These are phyloP conservation scores for Aspergillus incahuasiensis DNA, from an alignment of 495 filamentous ascomycete genomes.

Conservation along the genomic window DNA sequence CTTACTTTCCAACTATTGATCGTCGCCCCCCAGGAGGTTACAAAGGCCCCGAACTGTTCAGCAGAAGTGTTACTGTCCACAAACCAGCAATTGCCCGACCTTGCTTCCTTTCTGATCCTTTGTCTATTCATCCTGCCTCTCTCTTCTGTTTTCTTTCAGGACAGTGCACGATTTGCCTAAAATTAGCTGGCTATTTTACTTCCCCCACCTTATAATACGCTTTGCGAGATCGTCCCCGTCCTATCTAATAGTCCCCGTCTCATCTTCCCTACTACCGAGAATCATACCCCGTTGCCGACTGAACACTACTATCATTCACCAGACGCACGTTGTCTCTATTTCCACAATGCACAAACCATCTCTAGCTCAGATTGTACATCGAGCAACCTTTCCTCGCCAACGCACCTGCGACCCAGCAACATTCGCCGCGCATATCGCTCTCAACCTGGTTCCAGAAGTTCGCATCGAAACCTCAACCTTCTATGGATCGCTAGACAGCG, in stretches of 20 bases:
- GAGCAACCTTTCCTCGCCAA: constrained; percentile 53
- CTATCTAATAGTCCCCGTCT: constrained; percentile 3
- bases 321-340: not conserved
- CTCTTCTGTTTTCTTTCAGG: constrained; percentile 11
- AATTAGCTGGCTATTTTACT: constrained; percentile 5
- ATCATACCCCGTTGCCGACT: constrained; percentile 8
- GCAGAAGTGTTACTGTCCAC: constrained; percentile 1
- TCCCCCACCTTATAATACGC: constrained; percentile 7
- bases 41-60: constrained; percentile 11
- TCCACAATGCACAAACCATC: constrained; percentile 56
- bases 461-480: constrained; percentile 78
- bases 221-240: constrained; percentile 2
- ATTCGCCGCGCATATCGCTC: constrained; percentile 55
- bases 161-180: constrained; percentile 5
- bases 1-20: constrained; percentile 19
- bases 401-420: constrained; percentile 49
- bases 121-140: constrained; percentile 19
- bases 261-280: constrained; percentile 1
- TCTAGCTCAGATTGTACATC: constrained; percentile 52
- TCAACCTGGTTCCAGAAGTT: constrained; percentile 81
- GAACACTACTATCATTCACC: not conserved
- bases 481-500: constrained; percentile 78
- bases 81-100: constrained; percentile 5
- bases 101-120: constrained; percentile 8
- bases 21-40: constrained; percentile 8